A percentile compares a stretch with the other conserved stretches of the same genome.
Evolutionary conservation across 2,329 filamentous ascomycete species (phyloP).

Genomic region (Fusarium veterinarium): DNA sequence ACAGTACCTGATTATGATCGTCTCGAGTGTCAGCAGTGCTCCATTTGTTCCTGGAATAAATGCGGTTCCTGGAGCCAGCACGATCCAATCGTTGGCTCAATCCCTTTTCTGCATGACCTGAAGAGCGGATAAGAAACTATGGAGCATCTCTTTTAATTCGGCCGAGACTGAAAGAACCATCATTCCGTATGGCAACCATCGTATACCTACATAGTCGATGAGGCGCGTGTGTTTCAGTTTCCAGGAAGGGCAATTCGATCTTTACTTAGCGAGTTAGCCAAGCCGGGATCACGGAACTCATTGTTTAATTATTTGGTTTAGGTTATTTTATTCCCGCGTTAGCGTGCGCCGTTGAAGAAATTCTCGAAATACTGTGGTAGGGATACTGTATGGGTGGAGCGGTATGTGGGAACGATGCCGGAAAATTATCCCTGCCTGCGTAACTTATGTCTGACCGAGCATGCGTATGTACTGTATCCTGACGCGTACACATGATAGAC

Average conservation of each 20-base stretch:
- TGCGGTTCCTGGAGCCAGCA: conserved; percentile 6
- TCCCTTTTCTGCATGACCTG: conserved; percentile 28
- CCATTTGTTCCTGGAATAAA: conserved; percentile 15
- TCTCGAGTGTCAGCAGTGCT: neutral
- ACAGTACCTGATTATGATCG: conserved; percentile 30
- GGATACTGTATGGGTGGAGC: conserved; percentile 3
- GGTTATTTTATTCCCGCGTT: conserved; percentile 14
- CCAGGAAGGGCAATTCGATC: conserved; percentile 6
- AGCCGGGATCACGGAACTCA: conserved; percentile 33
- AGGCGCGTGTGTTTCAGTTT: conserved; percentile 9
- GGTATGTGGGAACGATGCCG: neutral
- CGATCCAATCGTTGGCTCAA: conserved; percentile 25
- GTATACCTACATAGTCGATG: neutral
- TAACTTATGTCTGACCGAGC: conserved; percentile 8
- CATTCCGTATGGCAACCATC: neutral
- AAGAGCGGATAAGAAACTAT: conserved; percentile 26
- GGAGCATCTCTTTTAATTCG: conserved; percentile 24
- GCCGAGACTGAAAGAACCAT: conserved; percentile 6
- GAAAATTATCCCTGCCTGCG: neutral
- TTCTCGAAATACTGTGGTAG: conserved; percentile 2
- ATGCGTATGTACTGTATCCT: neutral
- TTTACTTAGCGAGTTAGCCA: conserved; percentile 25
- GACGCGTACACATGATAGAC: neutral
- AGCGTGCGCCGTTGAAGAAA: neutral
- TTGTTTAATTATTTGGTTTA: conserved; percentile 9